Base-by-base conservation (phyloP, 2,329 filamentous ascomycete species). In the Myrmaecium sp. region DNA sequence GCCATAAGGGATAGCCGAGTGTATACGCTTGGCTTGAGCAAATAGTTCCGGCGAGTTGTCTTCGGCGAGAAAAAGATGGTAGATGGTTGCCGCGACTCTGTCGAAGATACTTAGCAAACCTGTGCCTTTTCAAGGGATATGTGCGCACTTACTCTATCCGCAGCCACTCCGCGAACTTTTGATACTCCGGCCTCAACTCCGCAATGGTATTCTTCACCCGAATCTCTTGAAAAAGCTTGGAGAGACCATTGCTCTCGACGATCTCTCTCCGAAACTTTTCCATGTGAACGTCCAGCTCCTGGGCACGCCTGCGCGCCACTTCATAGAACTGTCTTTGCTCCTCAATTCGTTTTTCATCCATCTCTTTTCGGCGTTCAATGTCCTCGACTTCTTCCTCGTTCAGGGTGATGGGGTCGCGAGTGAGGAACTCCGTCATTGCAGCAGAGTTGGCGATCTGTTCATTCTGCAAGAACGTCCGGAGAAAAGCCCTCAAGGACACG, bases 31-130 rank as follows among this genome's bases (percentile, higher is more conserved):
- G 4, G 79, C 74, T 52, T 98, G 89, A 0, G 83, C 82, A 49
- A 95, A 95, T 16, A 98, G 55, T 46, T 98, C 89, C 1, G 89
- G 84, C 0, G 86, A 94, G 51, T 98, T 98, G 55, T 98, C 89
- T 50, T 98, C 89, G 5, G 89, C 89, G 23, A 98, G 65, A 62
- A 98, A 98, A 17, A 98, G 62, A 50, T 98, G 89, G 47, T 98
- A 98, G 32, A 95, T 72, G 13, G 89, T 94, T 21, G 89, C 89
- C 14, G 89, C 89, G 25, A 98, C 75, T 55, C 59, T 63, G 27
- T 23, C 18, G 14, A n/a, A n/a, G n/a, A n/a, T n/a, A n/a, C n/a
- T n/a, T n/a, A n/a, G n/a, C n/a, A n/a, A n/a, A n/a, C n/a, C n/a
- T n/a, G n/a, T n/a, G n/a, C n/a, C n/a, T n/a, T n/a, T n/a, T n/a